A percentile compares a stretch with the other conserved stretches of the same genome.
Conservation (phyloP, 1,284 basidiomycete species). For the Melampsora abietis-canadensis region DNA sequence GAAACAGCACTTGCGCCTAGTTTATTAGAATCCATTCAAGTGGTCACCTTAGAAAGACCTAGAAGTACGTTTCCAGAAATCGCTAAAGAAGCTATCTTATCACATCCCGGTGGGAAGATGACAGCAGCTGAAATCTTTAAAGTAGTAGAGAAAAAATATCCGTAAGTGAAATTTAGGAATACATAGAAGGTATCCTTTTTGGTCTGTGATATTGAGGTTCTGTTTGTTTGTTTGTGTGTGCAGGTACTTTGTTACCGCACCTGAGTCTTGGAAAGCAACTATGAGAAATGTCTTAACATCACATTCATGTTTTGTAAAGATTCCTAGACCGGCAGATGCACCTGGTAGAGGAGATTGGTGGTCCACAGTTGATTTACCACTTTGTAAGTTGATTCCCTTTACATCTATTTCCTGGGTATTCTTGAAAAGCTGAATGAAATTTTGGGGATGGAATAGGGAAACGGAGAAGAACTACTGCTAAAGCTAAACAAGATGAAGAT, state of each 20-base stretch:
- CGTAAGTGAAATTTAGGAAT: constrained; percentile 6
- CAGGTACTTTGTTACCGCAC: constrained; percentile 38
- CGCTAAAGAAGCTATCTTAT: constrained; percentile 38
- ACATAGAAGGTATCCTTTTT: neutral
- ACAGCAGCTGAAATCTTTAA: constrained; percentile 44
- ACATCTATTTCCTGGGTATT: neutral
- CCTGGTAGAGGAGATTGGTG: constrained; percentile 43
- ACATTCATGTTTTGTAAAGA: constrained; percentile 43
- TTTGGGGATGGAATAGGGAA: constrained; percentile 37
- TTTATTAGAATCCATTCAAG: constrained; percentile 37
- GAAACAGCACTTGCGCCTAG: constrained; percentile 23
- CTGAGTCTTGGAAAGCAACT: constrained; percentile 43
- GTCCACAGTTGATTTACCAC: constrained; percentile 35
- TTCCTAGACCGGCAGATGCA: constrained; percentile 20
- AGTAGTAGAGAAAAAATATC: constrained; percentile 43
- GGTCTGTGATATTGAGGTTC: neutral
- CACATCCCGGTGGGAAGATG: constrained; percentile 33
- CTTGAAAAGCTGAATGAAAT: neutral
- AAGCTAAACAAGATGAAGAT: constrained; percentile 43
- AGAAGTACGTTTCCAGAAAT: constrained; percentile 35
- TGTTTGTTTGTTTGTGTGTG: neutral
- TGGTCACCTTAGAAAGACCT: constrained; percentile 20
- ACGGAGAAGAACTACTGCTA: constrained; percentile 33
- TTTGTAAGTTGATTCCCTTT: constrained; percentile 15
- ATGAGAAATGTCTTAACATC: constrained; percentile 42